Base-by-base conservation (phyloP, 2,329 filamentous ascomycete genomes). In the Claviceps sp. region DNA sequence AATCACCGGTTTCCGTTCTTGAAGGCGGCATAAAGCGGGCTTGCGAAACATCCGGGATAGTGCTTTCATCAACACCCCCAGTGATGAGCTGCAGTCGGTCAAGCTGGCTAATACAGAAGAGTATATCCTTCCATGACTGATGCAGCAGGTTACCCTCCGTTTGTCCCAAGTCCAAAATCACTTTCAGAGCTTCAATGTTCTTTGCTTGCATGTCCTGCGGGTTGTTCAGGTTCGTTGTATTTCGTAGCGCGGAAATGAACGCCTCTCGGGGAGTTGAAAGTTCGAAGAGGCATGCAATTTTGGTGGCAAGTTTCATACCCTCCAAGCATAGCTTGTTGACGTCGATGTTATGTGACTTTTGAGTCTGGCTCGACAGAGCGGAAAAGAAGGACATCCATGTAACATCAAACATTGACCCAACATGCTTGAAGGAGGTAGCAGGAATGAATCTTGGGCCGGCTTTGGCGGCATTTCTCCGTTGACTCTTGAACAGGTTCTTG, bases 311-410 rank as follows among this genome's bases (percentile, higher is more conserved):
- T 65, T 90, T 95, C 76, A 97, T 88, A 3, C 93, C 93, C 62
- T 98, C 91, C 61, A 98, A 85, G 61, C 93, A 98, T 6, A 95
- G 70, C 63, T 84, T 88, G 66, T 96, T 90, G 16, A 93, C 87
- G 58, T 96, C 89, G 4, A 95, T 74, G 61, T 96, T 96, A 59
- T 95, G 87, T 0, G 88, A 86, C 63, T 95, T 90, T 60, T 97
- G 93, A 65, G 93, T 90, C 59, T 94, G 87, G 49, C 87, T 90
- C 1, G 91, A 96, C 26, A 98, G 77, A 0, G 90, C 90, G 5
- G 91, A 97, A 62, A 98, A 85, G 67, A 96, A 94, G 9, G 91
- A 95, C 91, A 97, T 98, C 93, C 93, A 98, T 0, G 89, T 94
- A 23, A 95, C 89, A 61, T 95, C 90, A 63, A 98, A 97, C 93